Conservation (phyloP, 768 basidiomycete genomes). For the Psilocybe azurescens region DNA sequence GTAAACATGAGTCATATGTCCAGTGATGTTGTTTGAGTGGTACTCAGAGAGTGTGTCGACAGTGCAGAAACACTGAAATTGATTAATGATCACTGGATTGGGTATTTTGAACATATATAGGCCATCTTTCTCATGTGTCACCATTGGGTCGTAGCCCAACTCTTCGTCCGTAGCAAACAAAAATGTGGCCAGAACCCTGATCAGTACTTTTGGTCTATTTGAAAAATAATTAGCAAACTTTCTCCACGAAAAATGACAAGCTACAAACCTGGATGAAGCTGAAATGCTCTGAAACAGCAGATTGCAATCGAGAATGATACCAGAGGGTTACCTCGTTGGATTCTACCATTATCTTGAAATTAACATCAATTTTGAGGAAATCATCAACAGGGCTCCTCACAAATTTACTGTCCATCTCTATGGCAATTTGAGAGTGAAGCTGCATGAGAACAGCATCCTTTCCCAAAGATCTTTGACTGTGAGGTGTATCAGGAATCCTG, state of each 20-base stretch:
- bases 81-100: not conserved
- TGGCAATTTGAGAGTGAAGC: not conserved
- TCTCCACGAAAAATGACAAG: too few relatives aligned
- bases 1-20: conserved; percentile 11
- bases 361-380: not conserved
- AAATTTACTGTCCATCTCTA: not conserved
- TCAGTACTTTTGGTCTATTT: not conserved
- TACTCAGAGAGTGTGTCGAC: not conserved
- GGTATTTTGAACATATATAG: conserved; percentile 6
- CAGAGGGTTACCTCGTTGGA: not conserved
- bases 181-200: conserved; percentile 6
- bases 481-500: not conserved
- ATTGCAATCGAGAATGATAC: not conserved
- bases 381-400: not conserved
- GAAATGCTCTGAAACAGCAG: not conserved
- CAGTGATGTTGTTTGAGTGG: conserved; percentile 13
- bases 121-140: not conserved
- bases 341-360: not conserved
- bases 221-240: not conserved
- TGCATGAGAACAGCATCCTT: not conserved
- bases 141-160: conserved; percentile 1
- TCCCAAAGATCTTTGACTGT: not conserved
- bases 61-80: not conserved
- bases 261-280: not conserved
- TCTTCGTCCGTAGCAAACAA: conserved; percentile 6